Conservation (phyloP, 2,329 filamentous ascomycete species). For the Sporothrix luriei region DNA sequence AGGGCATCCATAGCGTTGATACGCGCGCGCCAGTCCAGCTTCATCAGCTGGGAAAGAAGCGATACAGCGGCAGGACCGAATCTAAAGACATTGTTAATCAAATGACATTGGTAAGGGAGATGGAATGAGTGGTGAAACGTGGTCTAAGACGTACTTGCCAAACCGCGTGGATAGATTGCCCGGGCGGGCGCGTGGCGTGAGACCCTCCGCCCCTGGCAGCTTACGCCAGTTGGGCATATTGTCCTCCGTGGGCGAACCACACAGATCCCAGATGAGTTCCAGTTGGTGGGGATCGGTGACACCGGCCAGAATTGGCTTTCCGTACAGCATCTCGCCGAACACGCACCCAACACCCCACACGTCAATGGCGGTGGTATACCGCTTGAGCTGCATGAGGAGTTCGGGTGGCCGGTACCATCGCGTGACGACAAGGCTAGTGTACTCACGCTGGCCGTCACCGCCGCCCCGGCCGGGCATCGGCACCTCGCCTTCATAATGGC, state of each 20-base stretch:
- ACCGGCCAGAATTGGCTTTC: constrained; percentile 88
- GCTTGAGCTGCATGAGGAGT: constrained; percentile 80
- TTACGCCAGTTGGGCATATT: constrained; percentile 90
- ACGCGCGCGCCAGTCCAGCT: constrained; percentile 82
- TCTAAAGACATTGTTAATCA: constrained; percentile 45
- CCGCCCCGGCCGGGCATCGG: constrained; percentile 77
- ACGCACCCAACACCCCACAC: constrained; percentile 99
- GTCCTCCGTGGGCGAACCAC: constrained; percentile 85
- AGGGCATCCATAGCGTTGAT: constrained; percentile 94
- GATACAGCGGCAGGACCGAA: constrained; percentile 73
- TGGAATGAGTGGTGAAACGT: too few species aligned
- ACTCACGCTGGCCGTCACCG: constrained; percentile 83
- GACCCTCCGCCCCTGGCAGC: constrained; percentile 77
- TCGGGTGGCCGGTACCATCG: constrained; percentile 97
- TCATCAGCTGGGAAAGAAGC: constrained; percentile 78
- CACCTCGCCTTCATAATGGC: constrained; percentile 84
- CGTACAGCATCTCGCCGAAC: constrained; percentile 95
- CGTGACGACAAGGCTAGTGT: constrained; percentile 95
- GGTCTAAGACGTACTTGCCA: constrained; percentile 57
- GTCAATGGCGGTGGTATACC: constrained; percentile 96
- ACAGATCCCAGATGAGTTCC: constrained; percentile 89
- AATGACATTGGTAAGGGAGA: constrained; percentile 23
- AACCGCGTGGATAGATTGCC: constrained; percentile 74
- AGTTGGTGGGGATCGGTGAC: constrained; percentile 88
- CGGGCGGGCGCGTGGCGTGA: constrained; percentile 64